phyloP scores from a whole-genome alignment of 1,284 basidiomycete species.

The Moniliella sp. region DNA sequence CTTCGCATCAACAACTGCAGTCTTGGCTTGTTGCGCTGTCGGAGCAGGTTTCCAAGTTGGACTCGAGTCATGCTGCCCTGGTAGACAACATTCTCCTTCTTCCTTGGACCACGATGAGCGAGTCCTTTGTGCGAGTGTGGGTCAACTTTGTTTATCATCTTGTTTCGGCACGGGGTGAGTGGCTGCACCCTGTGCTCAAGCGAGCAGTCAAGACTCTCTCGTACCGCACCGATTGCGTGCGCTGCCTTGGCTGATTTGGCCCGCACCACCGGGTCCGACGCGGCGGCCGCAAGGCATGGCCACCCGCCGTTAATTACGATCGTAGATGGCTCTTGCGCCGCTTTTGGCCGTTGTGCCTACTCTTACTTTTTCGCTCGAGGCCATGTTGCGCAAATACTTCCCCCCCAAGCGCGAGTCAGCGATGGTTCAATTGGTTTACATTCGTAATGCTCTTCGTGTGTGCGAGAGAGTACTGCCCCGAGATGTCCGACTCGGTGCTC shows the following conservation, averaged over 20 bases:
- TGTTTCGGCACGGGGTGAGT: constrained; percentile 77
- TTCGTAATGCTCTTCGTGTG: constrained; percentile 65
- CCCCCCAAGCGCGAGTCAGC: constrained; percentile 78
- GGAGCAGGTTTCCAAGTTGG: constrained; percentile 46
- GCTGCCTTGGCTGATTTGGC: background rate
- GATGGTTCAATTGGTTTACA: constrained; percentile 63
- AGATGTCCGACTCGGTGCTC: constrained; percentile 62
- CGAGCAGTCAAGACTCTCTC: constrained; percentile 24
- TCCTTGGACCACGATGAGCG: constrained; percentile 67
- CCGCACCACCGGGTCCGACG: no score
- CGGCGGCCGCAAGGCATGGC: no score
- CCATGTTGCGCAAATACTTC: constrained; percentile 60
- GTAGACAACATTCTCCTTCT: constrained; percentile 67
- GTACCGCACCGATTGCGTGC: constrained; percentile 4
- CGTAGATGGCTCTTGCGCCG: no score
- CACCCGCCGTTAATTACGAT: no score
- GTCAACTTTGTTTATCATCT: constrained; percentile 61
- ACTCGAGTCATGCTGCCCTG: constrained; percentile 56
- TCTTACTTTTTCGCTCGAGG: constrained; percentile 43
- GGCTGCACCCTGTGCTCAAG: constrained; percentile 58
- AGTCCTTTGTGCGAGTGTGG: constrained; percentile 43
- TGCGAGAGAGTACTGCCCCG: constrained; percentile 75
- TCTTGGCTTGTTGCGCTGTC: constrained; percentile 39
- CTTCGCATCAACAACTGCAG: constrained; percentile 9
- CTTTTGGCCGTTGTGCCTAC: constrained; percentile 60